Conservation (phyloP, 345 rosid species). For the Viola odorata region DNA sequence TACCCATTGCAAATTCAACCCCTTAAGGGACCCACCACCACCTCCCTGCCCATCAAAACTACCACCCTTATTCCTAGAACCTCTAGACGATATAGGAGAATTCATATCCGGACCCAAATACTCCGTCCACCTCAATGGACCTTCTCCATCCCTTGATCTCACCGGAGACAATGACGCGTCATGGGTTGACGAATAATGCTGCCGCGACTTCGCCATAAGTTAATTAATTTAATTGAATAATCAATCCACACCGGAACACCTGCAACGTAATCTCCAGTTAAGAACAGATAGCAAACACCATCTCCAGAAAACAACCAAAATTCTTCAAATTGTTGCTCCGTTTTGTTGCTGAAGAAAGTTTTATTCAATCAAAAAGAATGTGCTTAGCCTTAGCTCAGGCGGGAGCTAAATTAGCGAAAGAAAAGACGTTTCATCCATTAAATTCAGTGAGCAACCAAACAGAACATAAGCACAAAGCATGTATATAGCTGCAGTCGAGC, state of each 20-base stretch:
- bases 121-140: conserved; percentile 93
- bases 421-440: no score
- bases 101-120: conserved; percentile 74
- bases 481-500: background rate
- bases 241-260: conserved; percentile 14
- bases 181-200: conserved; percentile 39
- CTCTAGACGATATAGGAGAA: conserved; percentile 44
- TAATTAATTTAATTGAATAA: background rate
- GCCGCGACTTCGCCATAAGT: conserved; percentile 64
- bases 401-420: no score
- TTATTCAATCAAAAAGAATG: no score
- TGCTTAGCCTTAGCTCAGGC: no score
- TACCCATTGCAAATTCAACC: conserved; percentile 90
- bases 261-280: conserved; percentile 2
- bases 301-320: background rate
- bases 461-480: conserved; percentile 1
- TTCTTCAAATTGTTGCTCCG: background rate
- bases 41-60: conserved; percentile 56
- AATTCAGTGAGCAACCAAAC: background rate
- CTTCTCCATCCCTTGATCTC: conserved; percentile 88
- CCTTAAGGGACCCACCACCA: conserved; percentile 57
- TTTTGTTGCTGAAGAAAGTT: background rate
- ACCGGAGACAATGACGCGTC: conserved; percentile 54
- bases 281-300: background rate
- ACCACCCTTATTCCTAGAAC: conserved; percentile 45